Evolutionary conservation across 768 basidiomycete species (phyloP).

Genomic region (Tricholoma furcatifolium): DNA sequence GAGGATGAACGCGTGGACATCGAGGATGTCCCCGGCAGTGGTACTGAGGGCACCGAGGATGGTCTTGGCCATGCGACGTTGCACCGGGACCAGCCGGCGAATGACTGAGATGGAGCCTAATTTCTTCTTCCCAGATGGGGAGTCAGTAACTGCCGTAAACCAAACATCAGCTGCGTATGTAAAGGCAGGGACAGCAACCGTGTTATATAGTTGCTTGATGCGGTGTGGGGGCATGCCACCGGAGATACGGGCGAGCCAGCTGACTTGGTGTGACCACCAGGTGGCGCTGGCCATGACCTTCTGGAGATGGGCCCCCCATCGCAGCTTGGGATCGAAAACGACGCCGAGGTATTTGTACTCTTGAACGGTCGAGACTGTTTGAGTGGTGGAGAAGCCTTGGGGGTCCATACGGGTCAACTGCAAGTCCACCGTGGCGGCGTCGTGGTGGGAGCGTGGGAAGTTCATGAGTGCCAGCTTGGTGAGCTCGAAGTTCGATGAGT

Average conservation of each 20-base stretch:
- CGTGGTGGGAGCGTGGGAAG: background rate
- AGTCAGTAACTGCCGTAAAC: background rate
- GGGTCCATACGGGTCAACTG: background rate
- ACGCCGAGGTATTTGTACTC: background rate
- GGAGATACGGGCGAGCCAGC: background rate
- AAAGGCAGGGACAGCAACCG: background rate
- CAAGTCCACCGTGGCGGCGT: background rate
- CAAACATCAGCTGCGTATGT: background rate
- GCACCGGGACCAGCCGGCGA: background rate
- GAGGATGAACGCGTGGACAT: slow-evolving; percentile 10
- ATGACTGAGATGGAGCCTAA: background rate
- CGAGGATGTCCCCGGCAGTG: slow-evolving; percentile 3
- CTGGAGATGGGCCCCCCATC: background rate
- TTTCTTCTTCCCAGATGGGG: background rate
- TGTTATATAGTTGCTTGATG: background rate
- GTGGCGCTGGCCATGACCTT: too few species aligned
- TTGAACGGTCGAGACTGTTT: background rate
- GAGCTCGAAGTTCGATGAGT: background rate
- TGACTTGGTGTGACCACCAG: too few species aligned
- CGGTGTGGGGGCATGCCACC: background rate
- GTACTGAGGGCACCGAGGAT: too few species aligned
- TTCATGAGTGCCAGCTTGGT: background rate
- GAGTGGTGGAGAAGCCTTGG: background rate
- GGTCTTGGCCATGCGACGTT: background rate
- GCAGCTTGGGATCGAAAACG: background rate